Base-by-base conservation (phyloP, 78 protist genomes). In the Bodo saltans region DNA sequence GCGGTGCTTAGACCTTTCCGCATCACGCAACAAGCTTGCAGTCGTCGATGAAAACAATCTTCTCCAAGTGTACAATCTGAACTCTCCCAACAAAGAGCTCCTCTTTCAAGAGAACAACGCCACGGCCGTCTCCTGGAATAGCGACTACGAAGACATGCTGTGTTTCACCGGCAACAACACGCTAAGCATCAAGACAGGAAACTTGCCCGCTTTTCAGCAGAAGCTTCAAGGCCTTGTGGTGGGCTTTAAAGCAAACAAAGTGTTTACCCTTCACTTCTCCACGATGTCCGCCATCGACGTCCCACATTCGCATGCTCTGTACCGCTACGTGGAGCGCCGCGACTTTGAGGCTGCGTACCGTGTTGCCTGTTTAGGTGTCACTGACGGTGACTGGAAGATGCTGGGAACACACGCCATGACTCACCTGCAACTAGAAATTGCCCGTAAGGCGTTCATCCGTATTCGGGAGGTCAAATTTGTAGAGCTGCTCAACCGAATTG, bases 311-410 rank as follows among this genome's bases (percentile, higher is more conserved):
- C 80, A 76, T 32, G 1, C 90, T 0, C 23, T 90, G 72, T 67
- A 81, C 73, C 79, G 72, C 38, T 93, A 88, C 88, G 42, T 93
- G 23, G 89, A 86, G 42, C 25, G 53, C 34, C 1, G 30, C 23
- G 85, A 84, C 79, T 88, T 60, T 52, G 72, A 0, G 28, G 70
- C 29, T 4, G 95, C 95, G 1, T 88, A 88, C 79, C 52, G 34
- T n/a, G 82, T 90, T 28, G 93, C 93, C 11, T 89, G 92, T 76
- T 83, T 92, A 8, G 92, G 92, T 21, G 92, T 89, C 28, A 90
- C 92, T 28, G 90, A 81, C 2, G 21, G 29, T 0, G 93, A 89
- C 74, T 92, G 93, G 95, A 30, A 68, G 41, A 26, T 68, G 35
- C 88, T 90, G 17, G 95, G 81, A 25, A 35, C 40, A 26, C 78